Evolutionary conservation across 1,284 basidiomycete species (phyloP).

Genomic region (Schizophyllum commune): DNA sequence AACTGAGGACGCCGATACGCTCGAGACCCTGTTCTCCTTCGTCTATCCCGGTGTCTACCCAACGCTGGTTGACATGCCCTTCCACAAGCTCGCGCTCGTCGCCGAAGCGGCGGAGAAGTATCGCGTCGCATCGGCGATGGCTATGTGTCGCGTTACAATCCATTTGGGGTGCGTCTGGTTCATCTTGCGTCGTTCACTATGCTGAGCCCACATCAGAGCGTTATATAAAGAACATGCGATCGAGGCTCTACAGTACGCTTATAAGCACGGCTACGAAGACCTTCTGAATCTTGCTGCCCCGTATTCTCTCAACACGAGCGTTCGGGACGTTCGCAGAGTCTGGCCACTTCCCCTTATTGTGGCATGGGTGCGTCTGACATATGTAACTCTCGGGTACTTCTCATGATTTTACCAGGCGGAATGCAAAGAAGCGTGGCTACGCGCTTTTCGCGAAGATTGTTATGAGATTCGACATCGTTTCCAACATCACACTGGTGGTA

Average conservation of each 20-base stretch:
- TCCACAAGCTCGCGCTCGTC: constrained; percentile 16
- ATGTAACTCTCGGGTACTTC: no score
- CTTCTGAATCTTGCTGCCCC: constrained; percentile 4
- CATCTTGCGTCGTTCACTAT: not conserved
- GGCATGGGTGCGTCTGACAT: not conserved
- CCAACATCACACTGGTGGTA: no score
- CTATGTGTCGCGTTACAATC: constrained; percentile 16
- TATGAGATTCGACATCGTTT: no score
- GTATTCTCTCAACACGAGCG: not conserved
- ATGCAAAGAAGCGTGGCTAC: no score
- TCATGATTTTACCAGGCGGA: no score
- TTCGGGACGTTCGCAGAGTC: not conserved
- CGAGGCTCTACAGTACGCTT: constrained; percentile 4
- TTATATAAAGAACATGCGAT: constrained; percentile 11
- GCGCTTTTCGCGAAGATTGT: no score
- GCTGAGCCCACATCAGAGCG: constrained; percentile 4
- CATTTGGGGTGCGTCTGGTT: constrained; percentile 18
- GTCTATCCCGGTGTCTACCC: constrained; percentile 21
- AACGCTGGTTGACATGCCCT: constrained; percentile 17
- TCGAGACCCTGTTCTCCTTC: constrained; percentile 22
- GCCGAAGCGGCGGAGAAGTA: constrained; percentile 26
- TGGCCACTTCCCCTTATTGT: no score
- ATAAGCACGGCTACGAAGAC: constrained; percentile 7
- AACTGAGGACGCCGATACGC: constrained; percentile 15
- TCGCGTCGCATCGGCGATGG: constrained; percentile 22